These are phyloP conservation scores for Suhomyces yuchorum DNA, from an alignment of 1,139 yeast genomes.

Conservation along the genomic window DNA sequence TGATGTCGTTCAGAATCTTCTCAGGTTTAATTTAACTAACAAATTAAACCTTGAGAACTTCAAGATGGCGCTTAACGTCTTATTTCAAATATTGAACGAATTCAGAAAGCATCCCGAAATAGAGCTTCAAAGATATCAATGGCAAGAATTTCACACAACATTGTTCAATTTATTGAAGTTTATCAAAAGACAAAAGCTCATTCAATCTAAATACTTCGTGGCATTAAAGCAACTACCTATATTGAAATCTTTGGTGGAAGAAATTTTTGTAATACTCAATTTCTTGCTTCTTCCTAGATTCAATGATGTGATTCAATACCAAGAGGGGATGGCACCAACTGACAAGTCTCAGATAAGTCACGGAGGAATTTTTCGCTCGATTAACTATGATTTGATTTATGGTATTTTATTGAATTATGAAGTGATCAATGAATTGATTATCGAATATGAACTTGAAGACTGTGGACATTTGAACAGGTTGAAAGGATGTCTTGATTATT, in stretches of 20 bases:
- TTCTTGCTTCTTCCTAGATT: constrained; percentile 20
- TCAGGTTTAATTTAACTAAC: constrained; percentile 44
- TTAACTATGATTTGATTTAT: constrained; percentile 32
- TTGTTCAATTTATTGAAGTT: constrained; percentile 31
- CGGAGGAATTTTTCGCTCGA: constrained; percentile 20
- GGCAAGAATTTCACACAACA: constrained; percentile 34
- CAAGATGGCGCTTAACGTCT: constrained; percentile 27
- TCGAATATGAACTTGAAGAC: constrained; percentile 10
- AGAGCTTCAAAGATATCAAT: constrained; percentile 24
- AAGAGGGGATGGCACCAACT: constrained; percentile 11
- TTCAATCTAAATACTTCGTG: constrained; percentile 22
- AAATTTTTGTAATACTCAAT: constrained; percentile 30
- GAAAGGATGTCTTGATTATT: constrained; percentile 25
- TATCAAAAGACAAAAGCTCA: constrained; percentile 25
- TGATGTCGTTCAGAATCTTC: constrained; percentile 39
- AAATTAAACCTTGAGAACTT: constrained; percentile 35
- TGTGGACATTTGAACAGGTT: constrained; percentile 19
- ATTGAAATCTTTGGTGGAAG: constrained; percentile 28
- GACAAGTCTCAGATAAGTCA: constrained; percentile 5
- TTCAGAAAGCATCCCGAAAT: constrained; percentile 10
- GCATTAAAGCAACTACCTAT: constrained; percentile 15
- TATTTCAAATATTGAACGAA: constrained; percentile 26
- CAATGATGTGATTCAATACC: constrained; percentile 18
- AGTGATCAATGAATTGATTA: constrained; percentile 19
- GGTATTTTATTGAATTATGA: constrained; percentile 36